phyloP scores from a whole-genome alignment of 495 filamentous ascomycete species.

The Lophiostoma macrostomum region DNA sequence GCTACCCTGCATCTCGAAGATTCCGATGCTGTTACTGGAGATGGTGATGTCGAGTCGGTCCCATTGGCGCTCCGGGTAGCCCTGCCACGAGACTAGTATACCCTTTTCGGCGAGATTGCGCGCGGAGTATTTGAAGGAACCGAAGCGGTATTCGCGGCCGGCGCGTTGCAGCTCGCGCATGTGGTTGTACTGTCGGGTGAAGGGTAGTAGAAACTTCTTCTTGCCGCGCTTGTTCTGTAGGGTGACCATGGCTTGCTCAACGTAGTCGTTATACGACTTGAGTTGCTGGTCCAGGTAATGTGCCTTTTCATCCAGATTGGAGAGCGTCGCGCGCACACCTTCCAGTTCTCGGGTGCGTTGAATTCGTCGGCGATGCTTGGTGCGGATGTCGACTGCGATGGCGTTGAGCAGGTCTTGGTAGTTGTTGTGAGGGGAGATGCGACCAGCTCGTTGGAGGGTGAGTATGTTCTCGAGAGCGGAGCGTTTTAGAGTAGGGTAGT shows the following conservation, averaged over 20 bases:
- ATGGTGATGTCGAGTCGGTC: slow-evolving; percentile 92
- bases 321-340: slow-evolving; percentile 77
- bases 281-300: slow-evolving; percentile 89
- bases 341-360: slow-evolving; percentile 89
- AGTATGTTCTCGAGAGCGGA: slow-evolving; percentile 93
- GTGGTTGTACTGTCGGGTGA: slow-evolving; percentile 98
- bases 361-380: slow-evolving; percentile 87
- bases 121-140: slow-evolving; percentile 93
- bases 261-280: slow-evolving; percentile 97
- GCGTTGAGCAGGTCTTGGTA: slow-evolving; percentile 97
- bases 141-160: slow-evolving; percentile 92
- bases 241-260: slow-evolving; percentile 98
- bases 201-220: slow-evolving; percentile 90
- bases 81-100: slow-evolving; percentile 83
- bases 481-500: slow-evolving; percentile 89
- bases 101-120: slow-evolving; percentile 87
- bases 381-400: slow-evolving; percentile 94
- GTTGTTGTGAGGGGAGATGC: slow-evolving; percentile 84
- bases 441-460: slow-evolving; percentile 74
- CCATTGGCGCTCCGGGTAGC: slow-evolving; percentile 81
- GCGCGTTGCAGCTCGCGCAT: slow-evolving; percentile 88
- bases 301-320: slow-evolving; percentile 85
- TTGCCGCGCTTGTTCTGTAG: slow-evolving; percentile 96
- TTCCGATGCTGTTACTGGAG: slow-evolving; percentile 87
- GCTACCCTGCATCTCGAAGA: slow-evolving; percentile 90